phyloP scores from a whole-genome alignment of 1,139 yeast genomes.

The Yamadazyma membranifaciens region DNA sequence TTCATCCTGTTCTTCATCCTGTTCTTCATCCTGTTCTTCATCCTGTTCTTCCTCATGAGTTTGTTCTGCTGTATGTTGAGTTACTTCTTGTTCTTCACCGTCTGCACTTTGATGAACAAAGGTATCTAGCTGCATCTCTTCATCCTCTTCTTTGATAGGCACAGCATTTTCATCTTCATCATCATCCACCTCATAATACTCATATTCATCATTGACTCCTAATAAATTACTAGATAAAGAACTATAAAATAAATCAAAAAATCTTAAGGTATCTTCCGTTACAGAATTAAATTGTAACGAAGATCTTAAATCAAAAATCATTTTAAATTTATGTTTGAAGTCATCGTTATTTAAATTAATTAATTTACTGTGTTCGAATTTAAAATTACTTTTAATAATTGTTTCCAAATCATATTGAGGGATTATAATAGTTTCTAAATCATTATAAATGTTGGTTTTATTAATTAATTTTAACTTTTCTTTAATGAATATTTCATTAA shows the following conservation, averaged over 20 bases:
- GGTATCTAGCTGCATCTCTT: not conserved
- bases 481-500: slow-evolving; percentile 8
- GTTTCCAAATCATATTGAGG: slow-evolving; percentile 3
- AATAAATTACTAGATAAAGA: slow-evolving; percentile 8
- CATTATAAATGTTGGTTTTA: slow-evolving; percentile 1
- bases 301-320: slow-evolving; percentile 5
- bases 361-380: not conserved
- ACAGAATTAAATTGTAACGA: slow-evolving; percentile 1
- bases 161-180: slow-evolving; percentile 1
- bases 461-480: slow-evolving; percentile 3
- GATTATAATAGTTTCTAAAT: not conserved
- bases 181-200: slow-evolving; percentile 1
- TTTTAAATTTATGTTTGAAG: slow-evolving; percentile 3
- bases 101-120: not conserved
- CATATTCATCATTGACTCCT: slow-evolving; percentile 6
- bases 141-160: slow-evolving; percentile 1
- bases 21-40: not conserved
- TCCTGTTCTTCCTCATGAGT: not conserved
- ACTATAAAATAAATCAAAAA: slow-evolving; percentile 11
- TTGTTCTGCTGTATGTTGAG: not conserved
- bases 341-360: not conserved
- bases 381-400: slow-evolving; percentile 8
- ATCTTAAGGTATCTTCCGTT: slow-evolving; percentile 3
- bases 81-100: not conserved
- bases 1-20: not conserved